Conservation (phyloP, 108 stramenopile species). For the Nannochloropsis gaditana region DNA sequence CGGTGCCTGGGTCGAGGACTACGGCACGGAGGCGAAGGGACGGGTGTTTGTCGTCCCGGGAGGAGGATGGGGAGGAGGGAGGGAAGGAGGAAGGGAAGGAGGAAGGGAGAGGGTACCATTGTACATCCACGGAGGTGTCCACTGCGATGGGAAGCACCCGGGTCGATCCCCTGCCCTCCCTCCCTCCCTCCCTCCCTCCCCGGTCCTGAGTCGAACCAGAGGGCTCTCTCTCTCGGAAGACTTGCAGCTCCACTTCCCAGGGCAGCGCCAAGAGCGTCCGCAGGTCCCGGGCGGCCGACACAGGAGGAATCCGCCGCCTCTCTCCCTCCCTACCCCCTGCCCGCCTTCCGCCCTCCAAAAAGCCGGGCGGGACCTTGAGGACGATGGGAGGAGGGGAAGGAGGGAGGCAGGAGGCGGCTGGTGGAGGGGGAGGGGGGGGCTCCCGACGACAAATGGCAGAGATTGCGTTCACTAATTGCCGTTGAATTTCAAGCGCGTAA, state of each 20-base stretch:
- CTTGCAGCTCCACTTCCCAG: background rate
- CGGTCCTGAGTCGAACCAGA: background rate
- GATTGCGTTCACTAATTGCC: background rate
- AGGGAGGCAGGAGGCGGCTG: background rate
- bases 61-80: background rate
- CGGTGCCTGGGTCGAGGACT: background rate
- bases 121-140: background rate
- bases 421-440: too few relatives aligned
- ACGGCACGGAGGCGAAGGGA: background rate
- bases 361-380: background rate
- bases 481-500: background rate
- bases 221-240: background rate
- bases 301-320: background rate
- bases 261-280: background rate
- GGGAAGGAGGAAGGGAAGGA: background rate
- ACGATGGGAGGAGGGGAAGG: background rate
- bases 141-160: background rate
- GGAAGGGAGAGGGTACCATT: background rate
- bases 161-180: background rate
- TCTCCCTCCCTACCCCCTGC: background rate
- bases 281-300: background rate
- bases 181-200: background rate
- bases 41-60: background rate
- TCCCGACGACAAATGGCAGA: background rate
- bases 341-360: background rate